These are phyloP conservation scores for Scedosporium minutisporum DNA, from an alignment of 2,329 filamentous ascomycete species.

Conservation along the genomic window DNA sequence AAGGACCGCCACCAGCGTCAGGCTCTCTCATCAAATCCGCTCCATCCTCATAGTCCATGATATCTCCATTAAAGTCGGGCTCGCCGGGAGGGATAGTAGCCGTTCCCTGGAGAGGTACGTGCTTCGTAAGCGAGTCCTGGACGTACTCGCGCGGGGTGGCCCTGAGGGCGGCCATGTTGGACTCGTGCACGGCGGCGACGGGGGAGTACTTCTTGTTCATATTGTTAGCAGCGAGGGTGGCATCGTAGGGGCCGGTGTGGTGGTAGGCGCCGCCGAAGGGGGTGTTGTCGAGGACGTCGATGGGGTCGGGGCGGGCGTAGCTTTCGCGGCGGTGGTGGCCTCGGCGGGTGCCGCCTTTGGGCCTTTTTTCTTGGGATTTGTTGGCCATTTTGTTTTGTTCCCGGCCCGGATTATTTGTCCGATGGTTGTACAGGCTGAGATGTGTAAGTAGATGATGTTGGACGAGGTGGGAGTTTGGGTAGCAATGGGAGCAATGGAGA, in stretches of 20 bases:
- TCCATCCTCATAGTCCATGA: slow-evolving; percentile 77
- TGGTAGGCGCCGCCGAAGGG: slow-evolving; percentile 58
- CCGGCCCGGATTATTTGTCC: not conserved
- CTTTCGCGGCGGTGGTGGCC: slow-evolving; percentile 2
- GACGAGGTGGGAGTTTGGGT: too few species aligned
- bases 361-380: too few species aligned
- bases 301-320: slow-evolving; percentile 47
- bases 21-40: slow-evolving; percentile 71
- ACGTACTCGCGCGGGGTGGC: slow-evolving; percentile 77
- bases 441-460: too few species aligned
- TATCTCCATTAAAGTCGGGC: slow-evolving; percentile 56
- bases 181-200: slow-evolving; percentile 62
- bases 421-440: not conserved
- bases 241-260: slow-evolving; percentile 85
- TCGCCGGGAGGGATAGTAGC: slow-evolving; percentile 67
- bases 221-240: slow-evolving; percentile 68
- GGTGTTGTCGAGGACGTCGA: slow-evolving; percentile 67
- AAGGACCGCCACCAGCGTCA: slow-evolving; percentile 60
- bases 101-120: slow-evolving; percentile 73
- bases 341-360: slow-evolving; percentile 11
- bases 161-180: slow-evolving; percentile 66
- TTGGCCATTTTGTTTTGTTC: slow-evolving; percentile 38
- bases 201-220: slow-evolving; percentile 53
- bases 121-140: slow-evolving; percentile 59
- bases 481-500: too few species aligned